A percentile compares a stretch with the other conserved stretches of the same genome.
Evolutionary conservation across 2,329 filamentous ascomycete genomes (phyloP).

Genomic region (Xylaria sp.): DNA sequence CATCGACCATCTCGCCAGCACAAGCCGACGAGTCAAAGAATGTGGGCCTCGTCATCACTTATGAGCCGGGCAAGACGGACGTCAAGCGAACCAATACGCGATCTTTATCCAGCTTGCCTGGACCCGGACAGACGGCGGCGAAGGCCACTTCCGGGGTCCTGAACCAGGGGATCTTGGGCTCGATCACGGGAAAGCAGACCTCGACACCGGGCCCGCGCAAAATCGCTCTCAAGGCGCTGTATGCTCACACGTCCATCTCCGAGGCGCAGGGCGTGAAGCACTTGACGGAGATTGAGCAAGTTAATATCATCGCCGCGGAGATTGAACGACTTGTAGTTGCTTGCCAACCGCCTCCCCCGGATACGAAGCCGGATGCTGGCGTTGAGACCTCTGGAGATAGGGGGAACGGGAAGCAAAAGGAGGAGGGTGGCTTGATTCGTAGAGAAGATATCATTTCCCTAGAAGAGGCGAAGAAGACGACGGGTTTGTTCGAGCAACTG

Average conservation of each 20-base stretch:
- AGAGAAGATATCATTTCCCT: slow-evolving; percentile 81
- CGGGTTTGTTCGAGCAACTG: slow-evolving; percentile 85
- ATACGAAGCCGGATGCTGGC: slow-evolving; percentile 32
- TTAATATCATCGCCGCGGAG: slow-evolving; percentile 76
- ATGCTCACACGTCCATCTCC: slow-evolving; percentile 63
- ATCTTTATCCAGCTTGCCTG: slow-evolving; percentile 71
- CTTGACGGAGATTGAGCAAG: slow-evolving; percentile 65
- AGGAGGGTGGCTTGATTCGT: slow-evolving; percentile 56
- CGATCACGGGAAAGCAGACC: slow-evolving; percentile 42
- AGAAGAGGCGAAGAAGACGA: slow-evolving; percentile 86
- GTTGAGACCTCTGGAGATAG: slow-evolving; percentile 35
- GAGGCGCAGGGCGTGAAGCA: slow-evolving; percentile 61
- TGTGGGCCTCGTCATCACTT: slow-evolving; percentile 83
- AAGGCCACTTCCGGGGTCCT: slow-evolving; percentile 38
- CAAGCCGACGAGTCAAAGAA: slow-evolving; percentile 84
- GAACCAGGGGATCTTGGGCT: slow-evolving; percentile 43
- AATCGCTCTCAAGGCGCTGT: slow-evolving; percentile 67
- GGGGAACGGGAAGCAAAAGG: slow-evolving; percentile 34
- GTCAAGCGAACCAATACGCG: slow-evolving; percentile 86
- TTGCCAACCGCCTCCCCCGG: slow-evolving; percentile 53
- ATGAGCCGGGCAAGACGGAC: slow-evolving; percentile 76
- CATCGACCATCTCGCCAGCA: slow-evolving; percentile 80
- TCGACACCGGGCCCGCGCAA: slow-evolving; percentile 53
- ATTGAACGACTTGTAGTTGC: slow-evolving; percentile 74
- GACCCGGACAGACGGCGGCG: slow-evolving; percentile 48